Evolutionary conservation across 805 yeast species (phyloP).

Genomic region (Starmera amethionina): DNA sequence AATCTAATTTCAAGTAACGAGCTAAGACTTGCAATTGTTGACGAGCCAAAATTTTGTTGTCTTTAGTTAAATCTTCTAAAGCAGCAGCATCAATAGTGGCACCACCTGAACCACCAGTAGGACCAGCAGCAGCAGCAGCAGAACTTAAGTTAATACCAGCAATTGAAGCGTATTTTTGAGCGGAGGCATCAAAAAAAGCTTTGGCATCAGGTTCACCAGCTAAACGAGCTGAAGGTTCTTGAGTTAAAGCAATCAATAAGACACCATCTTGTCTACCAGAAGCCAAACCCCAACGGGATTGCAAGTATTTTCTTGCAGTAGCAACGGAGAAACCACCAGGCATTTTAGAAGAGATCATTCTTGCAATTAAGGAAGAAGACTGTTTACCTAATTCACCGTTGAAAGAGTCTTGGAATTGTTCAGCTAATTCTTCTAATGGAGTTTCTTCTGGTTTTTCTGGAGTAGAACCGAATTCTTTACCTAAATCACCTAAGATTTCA

Average conservation of each 20-base stretch:
- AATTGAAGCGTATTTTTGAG: constrained; percentile 76
- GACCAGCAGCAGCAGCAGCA: constrained; percentile 47
- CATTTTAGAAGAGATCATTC: constrained; percentile 94
- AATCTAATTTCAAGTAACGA: constrained; percentile 85
- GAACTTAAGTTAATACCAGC: constrained; percentile 72
- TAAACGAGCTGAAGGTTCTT: constrained; percentile 87
- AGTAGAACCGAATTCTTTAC: constrained; percentile 95
- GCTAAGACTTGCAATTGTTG: constrained; percentile 81
- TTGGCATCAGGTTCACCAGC: constrained; percentile 86
- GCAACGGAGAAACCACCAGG: constrained; percentile 98
- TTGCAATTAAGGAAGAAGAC: constrained; percentile 77
- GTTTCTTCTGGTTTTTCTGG: constrained; percentile 99
- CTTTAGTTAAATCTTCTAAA: constrained; percentile 54
- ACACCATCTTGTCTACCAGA: constrained; percentile 92
- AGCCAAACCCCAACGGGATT: constrained; percentile 87
- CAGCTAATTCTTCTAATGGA: constrained; percentile 93
- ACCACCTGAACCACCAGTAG: constrained; percentile 56
- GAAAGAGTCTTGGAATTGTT: constrained; percentile 86
- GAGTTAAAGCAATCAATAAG: constrained; percentile 70
- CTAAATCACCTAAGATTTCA: constrained; percentile 96
- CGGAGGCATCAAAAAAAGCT: constrained; percentile 70
- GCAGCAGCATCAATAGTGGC: constrained; percentile 94
- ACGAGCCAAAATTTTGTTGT: constrained; percentile 37
- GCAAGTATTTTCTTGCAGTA: constrained; percentile 84
- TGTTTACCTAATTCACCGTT: constrained; percentile 89